Percentiles rank a stretch among this genome's conserved stretches.
phyloP scores from a whole-genome alignment of 495 filamentous ascomycete genomes.

The Aspergillus sclerotioniger region DNA sequence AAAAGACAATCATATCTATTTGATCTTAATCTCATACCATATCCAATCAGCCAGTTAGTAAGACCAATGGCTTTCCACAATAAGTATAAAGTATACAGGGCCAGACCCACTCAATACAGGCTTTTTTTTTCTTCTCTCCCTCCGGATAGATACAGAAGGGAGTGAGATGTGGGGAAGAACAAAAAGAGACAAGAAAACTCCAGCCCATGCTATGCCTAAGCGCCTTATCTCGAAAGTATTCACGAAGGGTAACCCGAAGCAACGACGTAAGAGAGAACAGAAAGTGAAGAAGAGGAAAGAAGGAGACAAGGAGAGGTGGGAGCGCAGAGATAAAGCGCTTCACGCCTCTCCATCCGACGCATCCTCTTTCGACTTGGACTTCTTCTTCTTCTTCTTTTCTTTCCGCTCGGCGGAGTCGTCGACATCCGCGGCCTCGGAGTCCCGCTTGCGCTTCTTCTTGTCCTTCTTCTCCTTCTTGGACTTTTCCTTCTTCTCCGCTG shows the following conservation, averaged over 20 bases:
- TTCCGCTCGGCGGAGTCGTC: conserved; percentile 37
- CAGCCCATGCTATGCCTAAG: conserved; percentile 34
- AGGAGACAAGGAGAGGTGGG: not conserved
- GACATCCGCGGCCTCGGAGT: conserved; percentile 31
- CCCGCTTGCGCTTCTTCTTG: conserved; percentile 44
- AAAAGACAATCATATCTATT: not conserved
- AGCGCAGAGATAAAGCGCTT: conserved; percentile 6
- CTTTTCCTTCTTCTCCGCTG: conserved; percentile 47
- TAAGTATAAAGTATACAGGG: conserved; percentile 1
- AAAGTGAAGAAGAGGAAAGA: not conserved
- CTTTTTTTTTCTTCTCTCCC: conserved; percentile 1
- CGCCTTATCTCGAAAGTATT: conserved; percentile 22
- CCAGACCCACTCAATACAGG: not conserved
- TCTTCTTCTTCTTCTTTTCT: conserved; percentile 49
- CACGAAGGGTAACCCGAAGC: conserved; percentile 13
- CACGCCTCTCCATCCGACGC: conserved; percentile 33
- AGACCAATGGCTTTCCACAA: not conserved
- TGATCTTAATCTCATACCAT: not conserved
- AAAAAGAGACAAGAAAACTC: conserved; percentile 18
- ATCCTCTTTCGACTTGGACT: conserved; percentile 43
- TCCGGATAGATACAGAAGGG: not conserved
- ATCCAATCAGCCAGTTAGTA: not conserved
- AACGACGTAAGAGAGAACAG: conserved; percentile 1
- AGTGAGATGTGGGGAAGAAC: not conserved
- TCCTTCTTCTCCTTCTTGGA: conserved; percentile 40